These are phyloP conservation scores for Coleophoma crateriformis DNA, from an alignment of 2,329 filamentous ascomycete species.

Conservation along the genomic window DNA sequence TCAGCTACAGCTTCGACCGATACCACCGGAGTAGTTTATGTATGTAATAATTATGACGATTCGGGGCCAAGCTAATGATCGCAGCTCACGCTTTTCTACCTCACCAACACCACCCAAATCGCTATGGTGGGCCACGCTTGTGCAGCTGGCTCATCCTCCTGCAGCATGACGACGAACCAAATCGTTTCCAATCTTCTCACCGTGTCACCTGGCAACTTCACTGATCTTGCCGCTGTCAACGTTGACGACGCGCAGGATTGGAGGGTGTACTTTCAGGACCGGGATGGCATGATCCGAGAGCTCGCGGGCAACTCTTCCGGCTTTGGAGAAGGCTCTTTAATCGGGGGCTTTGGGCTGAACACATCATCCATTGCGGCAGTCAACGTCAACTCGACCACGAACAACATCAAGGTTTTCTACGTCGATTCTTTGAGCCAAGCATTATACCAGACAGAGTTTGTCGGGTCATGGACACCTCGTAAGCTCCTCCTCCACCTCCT, in stretches of 20 bases:
- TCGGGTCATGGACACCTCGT: conserved; percentile 14
- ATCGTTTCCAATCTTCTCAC: conserved; percentile 8
- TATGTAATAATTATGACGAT: neutral
- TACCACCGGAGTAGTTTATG: conserved; percentile 14
- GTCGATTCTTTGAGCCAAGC: conserved; percentile 9
- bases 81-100: conserved; percentile 17
- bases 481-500: neutral
- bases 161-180: conserved; percentile 2
- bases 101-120: conserved; percentile 11
- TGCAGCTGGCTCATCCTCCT: conserved; percentile 8
- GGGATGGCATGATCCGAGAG: conserved; percentile 10
- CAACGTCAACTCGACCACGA: conserved; percentile 15
- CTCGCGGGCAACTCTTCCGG: conserved; percentile 12
- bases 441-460: conserved; percentile 12
- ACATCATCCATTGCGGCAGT: conserved; percentile 12
- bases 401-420: conserved; percentile 17
- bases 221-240: conserved; percentile 15
- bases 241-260: conserved; percentile 16
- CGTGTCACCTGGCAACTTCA: conserved; percentile 8
- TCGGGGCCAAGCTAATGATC: neutral
- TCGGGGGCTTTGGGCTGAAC: conserved; percentile 13
- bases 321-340: conserved; percentile 10
- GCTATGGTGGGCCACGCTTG: conserved; percentile 16
- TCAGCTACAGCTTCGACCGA: conserved; percentile 15
- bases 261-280: conserved; percentile 16